Percentiles rank a stretch among this genome's conserved stretches.
phyloP scores from a whole-genome alignment of 2,329 filamentous ascomycete species.

The Verticillium dahliae region DNA sequence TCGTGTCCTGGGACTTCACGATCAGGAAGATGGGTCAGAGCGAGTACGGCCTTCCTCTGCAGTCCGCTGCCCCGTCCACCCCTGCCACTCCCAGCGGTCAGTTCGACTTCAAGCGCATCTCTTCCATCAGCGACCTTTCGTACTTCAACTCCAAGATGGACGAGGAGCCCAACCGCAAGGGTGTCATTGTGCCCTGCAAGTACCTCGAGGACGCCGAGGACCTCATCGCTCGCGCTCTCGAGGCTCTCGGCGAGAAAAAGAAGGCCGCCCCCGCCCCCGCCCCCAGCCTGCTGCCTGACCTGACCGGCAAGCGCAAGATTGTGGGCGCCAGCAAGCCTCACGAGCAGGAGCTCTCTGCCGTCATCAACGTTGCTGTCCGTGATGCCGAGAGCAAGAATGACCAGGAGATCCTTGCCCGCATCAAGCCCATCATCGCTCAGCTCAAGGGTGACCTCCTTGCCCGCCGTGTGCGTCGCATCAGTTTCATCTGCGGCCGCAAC shows the following conservation, averaged over 20 bases:
- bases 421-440: slow-evolving; percentile 68
- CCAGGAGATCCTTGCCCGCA: slow-evolving; percentile 69
- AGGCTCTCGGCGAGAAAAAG: slow-evolving; percentile 61
- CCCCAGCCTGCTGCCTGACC: slow-evolving; percentile 60
- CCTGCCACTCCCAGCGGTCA: slow-evolving; percentile 65
- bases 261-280: slow-evolving; percentile 32
- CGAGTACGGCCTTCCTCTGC: slow-evolving; percentile 77
- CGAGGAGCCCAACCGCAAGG: slow-evolving; percentile 77
- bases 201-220: slow-evolving; percentile 96
- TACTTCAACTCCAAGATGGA: slow-evolving; percentile 70
- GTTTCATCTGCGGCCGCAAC: slow-evolving; percentile 92
- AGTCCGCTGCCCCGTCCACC: slow-evolving; percentile 75
- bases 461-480: slow-evolving; percentile 80
- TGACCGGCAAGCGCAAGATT: slow-evolving; percentile 66
- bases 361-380: slow-evolving; percentile 85
- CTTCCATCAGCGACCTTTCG: slow-evolving; percentile 95
- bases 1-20: slow-evolving; percentile 91
- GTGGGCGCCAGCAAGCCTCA: slow-evolving; percentile 44
- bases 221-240: slow-evolving; percentile 73
- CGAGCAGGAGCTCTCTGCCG: slow-evolving; percentile 77
- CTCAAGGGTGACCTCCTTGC: slow-evolving; percentile 78
- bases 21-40: slow-evolving; percentile 88
- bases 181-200: slow-evolving; percentile 87
- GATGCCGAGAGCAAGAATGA: slow-evolving; percentile 83
- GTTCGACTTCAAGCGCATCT: slow-evolving; percentile 69